These are phyloP conservation scores for Pichia sporocuriosa DNA, from an alignment of 805 yeast genomes.

Conservation along the genomic window DNA sequence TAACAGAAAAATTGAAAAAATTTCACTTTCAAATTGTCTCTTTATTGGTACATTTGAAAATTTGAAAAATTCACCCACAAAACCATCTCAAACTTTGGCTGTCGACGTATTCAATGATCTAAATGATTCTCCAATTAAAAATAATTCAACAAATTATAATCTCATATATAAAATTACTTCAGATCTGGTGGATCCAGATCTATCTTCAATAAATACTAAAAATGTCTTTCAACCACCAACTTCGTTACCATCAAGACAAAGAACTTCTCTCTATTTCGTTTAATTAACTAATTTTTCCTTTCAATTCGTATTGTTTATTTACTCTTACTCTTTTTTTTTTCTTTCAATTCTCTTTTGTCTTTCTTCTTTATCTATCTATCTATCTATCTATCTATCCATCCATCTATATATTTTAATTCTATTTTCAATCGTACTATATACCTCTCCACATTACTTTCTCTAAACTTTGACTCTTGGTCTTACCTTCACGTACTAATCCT, in stretches of 20 bases:
- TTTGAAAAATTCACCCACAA: neutral
- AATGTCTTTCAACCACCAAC: neutral
- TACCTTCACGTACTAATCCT: conserved; percentile 61
- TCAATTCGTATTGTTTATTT: too few relatives aligned
- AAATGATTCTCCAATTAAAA: neutral
- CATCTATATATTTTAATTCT: neutral
- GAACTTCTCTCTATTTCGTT: conserved; percentile 12
- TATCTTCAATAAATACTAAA: conserved; percentile 1
- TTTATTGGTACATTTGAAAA: neutral
- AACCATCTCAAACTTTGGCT: conserved; percentile 1
- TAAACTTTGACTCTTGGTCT: conserved; percentile 53
- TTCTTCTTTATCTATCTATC: neutral
- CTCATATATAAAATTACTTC: neutral
- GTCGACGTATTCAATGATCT: neutral
- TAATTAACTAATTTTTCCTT: neutral
- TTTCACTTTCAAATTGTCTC: conserved; percentile 2
- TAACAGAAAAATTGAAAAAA: too few relatives aligned
- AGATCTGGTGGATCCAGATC: conserved; percentile 5
- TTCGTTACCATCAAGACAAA: conserved; percentile 2
- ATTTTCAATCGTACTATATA: conserved; percentile 28
- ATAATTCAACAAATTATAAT: neutral
- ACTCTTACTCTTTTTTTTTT: neutral
- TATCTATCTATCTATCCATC: neutral
- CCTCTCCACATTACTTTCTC: conserved; percentile 73
- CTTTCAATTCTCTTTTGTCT: neutral